Evolutionary conservation across 495 filamentous ascomycete genomes (phyloP).

Genomic region (Cercophora newfieldiana): DNA sequence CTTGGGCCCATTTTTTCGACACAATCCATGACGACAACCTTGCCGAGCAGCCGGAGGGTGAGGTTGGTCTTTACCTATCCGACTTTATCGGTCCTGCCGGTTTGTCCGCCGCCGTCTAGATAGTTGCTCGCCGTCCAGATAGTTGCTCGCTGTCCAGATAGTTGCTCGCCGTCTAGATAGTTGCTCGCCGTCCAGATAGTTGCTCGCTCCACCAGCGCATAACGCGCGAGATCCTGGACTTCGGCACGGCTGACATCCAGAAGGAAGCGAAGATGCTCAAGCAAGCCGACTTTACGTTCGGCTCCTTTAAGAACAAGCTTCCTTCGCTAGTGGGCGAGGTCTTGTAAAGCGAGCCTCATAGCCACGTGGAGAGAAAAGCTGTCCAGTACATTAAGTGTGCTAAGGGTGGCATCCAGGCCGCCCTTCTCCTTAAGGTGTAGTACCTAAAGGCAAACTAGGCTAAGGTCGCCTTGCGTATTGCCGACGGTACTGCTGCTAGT

Average conservation of each 20-base stretch:
- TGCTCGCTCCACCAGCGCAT: too few species aligned
- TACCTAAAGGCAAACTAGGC: slow-evolving; percentile 12
- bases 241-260: slow-evolving; percentile 5
- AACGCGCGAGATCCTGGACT: slow-evolving; percentile 2
- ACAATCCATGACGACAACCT: too few species aligned
- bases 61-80: too few species aligned
- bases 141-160: too few species aligned
- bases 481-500: background rate
- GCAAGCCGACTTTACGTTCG: slow-evolving; percentile 14
- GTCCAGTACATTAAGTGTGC: slow-evolving; percentile 14
- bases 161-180: too few species aligned
- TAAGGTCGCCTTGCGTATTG: slow-evolving; percentile 1
- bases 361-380: slow-evolving; percentile 14
- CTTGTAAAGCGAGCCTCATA: slow-evolving; percentile 18
- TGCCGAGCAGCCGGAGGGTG: too few species aligned
- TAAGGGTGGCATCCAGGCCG: slow-evolving; percentile 15
- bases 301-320: background rate
- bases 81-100: too few species aligned
- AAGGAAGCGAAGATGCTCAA: slow-evolving; percentile 8
- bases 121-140: too few species aligned
- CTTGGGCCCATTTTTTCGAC: too few species aligned
- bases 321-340: slow-evolving; percentile 20
- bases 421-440: slow-evolving; percentile 12
- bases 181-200: too few species aligned
- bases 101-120: too few species aligned